Evolutionary conservation across 768 basidiomycete species (phyloP).

Genomic region (Boletus huronensis): DNA sequence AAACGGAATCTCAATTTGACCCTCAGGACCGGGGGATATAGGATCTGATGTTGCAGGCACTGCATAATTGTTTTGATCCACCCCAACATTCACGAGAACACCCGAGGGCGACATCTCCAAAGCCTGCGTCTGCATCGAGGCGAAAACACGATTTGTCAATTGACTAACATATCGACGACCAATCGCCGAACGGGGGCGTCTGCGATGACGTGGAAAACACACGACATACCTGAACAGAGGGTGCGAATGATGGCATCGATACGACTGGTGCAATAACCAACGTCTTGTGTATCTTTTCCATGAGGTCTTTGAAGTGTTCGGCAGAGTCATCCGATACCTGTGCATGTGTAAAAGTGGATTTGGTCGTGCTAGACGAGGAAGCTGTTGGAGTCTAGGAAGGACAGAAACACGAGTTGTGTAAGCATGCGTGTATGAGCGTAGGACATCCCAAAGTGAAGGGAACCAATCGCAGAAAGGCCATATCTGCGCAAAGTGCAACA

Average conservation of each 20-base stretch:
- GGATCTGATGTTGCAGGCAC: slow-evolving; percentile 5
- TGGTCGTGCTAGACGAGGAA: slow-evolving; percentile 4
- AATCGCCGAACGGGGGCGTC: neutral
- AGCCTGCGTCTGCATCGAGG: slow-evolving; percentile 8
- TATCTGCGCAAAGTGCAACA: slow-evolving; percentile 6
- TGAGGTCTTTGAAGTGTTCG: slow-evolving; percentile 48
- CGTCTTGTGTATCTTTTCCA: slow-evolving; percentile 64
- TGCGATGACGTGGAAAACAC: neutral
- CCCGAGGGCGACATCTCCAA: neutral
- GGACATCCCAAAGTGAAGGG: neutral
- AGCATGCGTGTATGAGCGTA: slow-evolving; percentile 2
- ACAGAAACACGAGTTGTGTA: slow-evolving; percentile 9
- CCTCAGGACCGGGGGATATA: slow-evolving; percentile 32
- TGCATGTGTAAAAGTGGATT: slow-evolving; percentile 8
- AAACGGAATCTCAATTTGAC: slow-evolving; percentile 72
- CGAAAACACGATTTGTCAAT: slow-evolving; percentile 1
- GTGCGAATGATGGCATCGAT: slow-evolving; percentile 29
- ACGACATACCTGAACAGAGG: slow-evolving; percentile 16
- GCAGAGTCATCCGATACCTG: slow-evolving; percentile 7
- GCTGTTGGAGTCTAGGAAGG: slow-evolving; percentile 3
- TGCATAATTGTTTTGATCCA: neutral
- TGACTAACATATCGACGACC: neutral
- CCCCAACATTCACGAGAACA: neutral
- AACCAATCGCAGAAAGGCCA: slow-evolving; percentile 11
- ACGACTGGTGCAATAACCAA: slow-evolving; percentile 57